Evolutionary conservation across 768 basidiomycete genomes (phyloP), one percentile per base, ranked within the genome.

Genomic region (Gelatoporia subvermispora): DNA sequence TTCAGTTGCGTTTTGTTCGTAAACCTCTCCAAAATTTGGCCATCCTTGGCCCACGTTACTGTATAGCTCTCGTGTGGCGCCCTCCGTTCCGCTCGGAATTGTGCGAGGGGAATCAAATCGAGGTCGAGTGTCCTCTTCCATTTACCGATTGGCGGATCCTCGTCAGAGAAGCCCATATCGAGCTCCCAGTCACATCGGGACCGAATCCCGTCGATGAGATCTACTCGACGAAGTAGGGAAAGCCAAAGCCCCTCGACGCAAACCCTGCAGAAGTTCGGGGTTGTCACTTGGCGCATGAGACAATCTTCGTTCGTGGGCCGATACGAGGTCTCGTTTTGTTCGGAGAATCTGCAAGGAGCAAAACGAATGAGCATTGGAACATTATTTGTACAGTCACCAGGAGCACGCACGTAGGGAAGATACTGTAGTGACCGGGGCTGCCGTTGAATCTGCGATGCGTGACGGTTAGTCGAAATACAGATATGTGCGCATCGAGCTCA

Each of bases 301-400:
- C 88, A 90, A 62, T 82, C 84, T 51, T 87, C 82, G 54, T 88
- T 87, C 2, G 88, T 90, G 3, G 88, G 88, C n/a, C 88, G 77
- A 65, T 85, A 90, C 3, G 77, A 75, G 0, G 84, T 88, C 44
- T 64, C 62, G 56, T 89, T 87, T 35, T 68, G 62, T 28, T 81
- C 72, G 0, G 83, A 85, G 60, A 75, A 88, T 17, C 85, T 87
- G 52, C 17, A 35, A 3, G 28, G n/a, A 28, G 37, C 18, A 39
- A 38, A 4, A 11, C 21, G 16, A 24, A 16, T 40, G 11, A 40
- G 24, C 21, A 31, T 48, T 23, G 34, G 7, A 10, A 24, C 36
- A 34, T 18, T 10, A 25, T 18, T 36, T 23, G 15, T 13, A 2
- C 8, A 48, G 35, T 23, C 41, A 18, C 8, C 8, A 4, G 25